These are phyloP conservation scores for Cucumis hystrix DNA, from an alignment of 306 rosid genomes.

Conservation along the genomic window DNA sequence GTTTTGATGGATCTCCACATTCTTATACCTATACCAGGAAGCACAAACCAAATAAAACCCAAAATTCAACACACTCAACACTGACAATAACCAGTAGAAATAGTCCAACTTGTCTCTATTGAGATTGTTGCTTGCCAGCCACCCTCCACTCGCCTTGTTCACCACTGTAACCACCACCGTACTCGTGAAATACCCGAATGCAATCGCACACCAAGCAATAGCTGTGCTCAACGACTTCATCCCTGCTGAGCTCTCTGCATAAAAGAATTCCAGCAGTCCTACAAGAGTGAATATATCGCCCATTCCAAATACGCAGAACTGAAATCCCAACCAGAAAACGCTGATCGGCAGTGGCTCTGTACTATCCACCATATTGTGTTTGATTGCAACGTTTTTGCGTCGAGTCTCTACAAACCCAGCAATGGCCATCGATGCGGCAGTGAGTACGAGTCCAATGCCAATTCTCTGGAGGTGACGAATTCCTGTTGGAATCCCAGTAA, in stretches of 20 bases:
- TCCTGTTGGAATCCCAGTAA: constrained; percentile 70
- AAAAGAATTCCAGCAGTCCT: constrained; percentile 77
- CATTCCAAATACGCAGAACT: constrained; percentile 54
- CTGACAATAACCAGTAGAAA: constrained; percentile 52
- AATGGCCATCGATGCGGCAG: constrained; percentile 51
- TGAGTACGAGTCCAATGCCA: constrained; percentile 58
- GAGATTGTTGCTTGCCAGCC: constrained; percentile 51
- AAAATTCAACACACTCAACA: constrained; percentile 38
- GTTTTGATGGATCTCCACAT: constrained; percentile 17
- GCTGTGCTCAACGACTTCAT: constrained; percentile 37
- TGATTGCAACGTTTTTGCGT: constrained; percentile 32
- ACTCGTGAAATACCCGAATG: constrained; percentile 33
- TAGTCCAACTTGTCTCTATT: constrained; percentile 46
- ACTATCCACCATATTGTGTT: constrained; percentile 54
- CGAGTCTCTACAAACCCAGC: constrained; percentile 42
- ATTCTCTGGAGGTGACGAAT: constrained; percentile 71
- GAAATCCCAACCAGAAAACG: constrained; percentile 60
- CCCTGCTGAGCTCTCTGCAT: constrained; percentile 56
- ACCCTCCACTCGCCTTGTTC: constrained; percentile 67
- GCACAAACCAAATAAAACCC: constrained; percentile 43
- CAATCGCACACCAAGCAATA: constrained; percentile 27
- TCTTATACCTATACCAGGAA: constrained; percentile 58
- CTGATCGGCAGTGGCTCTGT: constrained; percentile 52
- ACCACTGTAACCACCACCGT: constrained; percentile 52
- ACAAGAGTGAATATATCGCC: constrained; percentile 55